Evolutionary conservation across 2,329 filamentous ascomycete species (phyloP).

Genomic region (Pezicula rhizophila): DNA sequence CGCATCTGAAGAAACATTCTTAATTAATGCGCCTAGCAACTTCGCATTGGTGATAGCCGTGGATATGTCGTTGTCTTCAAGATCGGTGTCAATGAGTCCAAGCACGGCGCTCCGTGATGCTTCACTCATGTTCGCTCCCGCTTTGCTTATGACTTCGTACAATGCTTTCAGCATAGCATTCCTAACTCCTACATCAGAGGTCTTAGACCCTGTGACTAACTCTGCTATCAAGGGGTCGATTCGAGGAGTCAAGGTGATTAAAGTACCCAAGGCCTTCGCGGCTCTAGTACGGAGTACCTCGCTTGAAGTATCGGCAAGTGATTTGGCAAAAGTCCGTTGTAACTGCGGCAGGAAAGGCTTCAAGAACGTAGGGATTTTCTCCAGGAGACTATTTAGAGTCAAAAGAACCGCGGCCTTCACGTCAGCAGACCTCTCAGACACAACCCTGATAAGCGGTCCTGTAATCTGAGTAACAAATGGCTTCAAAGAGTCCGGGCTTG

Average conservation of each 20-base stretch:
- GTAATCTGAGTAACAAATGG: conserved; percentile 97
- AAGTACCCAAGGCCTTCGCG: conserved; percentile 85
- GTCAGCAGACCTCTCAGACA: conserved; percentile 91
- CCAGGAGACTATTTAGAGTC: conserved; percentile 88
- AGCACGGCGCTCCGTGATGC: conserved; percentile 80
- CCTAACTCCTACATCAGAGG: conserved; percentile 76
- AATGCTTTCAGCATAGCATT: conserved; percentile 96
- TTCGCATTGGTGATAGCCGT: conserved; percentile 89
- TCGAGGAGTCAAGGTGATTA: conserved; percentile 92
- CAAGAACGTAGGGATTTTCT: conserved; percentile 92
- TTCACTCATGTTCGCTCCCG: conserved; percentile 91
- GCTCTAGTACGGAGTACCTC: conserved; percentile 82
- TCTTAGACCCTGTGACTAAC: conserved; percentile 92
- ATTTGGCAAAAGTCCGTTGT: conserved; percentile 94
- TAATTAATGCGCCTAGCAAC: conserved; percentile 82
- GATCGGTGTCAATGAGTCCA: conserved; percentile 78
- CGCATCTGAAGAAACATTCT: conserved; percentile 71
- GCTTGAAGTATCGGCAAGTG: conserved; percentile 86
- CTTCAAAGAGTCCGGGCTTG: conserved; percentile 79
- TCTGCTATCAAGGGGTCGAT: conserved; percentile 91
- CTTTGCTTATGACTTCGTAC: conserved; percentile 94
- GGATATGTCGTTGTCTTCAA: conserved; percentile 65
- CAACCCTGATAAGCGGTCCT: conserved; percentile 92
- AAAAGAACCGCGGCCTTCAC: conserved; percentile 93
- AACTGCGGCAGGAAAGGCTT: conserved; percentile 97